Percentiles rank a stretch among this genome's conserved stretches.
Conservation (phyloP, 2,329 filamentous ascomycete genomes). For the Penicillium thymicola region DNA sequence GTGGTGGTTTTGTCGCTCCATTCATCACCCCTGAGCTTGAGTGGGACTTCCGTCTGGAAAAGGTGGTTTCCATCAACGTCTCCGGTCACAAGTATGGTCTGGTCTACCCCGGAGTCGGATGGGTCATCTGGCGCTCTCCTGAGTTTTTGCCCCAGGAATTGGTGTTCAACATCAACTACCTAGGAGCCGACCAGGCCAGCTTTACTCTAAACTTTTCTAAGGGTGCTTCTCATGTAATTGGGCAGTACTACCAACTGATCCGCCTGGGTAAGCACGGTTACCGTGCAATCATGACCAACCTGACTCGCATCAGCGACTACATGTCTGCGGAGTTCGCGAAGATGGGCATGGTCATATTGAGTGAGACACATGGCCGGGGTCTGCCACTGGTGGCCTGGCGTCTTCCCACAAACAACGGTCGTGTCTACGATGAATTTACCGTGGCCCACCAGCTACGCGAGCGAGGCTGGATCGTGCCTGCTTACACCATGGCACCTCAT, state of each 20-base stretch:
- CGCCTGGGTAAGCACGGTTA: slow-evolving; percentile 91
- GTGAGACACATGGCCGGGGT: slow-evolving; percentile 69
- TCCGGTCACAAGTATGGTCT: slow-evolving; percentile 85
- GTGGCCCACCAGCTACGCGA: slow-evolving; percentile 81
- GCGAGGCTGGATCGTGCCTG: slow-evolving; percentile 88
- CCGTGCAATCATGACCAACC: slow-evolving; percentile 87
- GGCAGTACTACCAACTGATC: slow-evolving; percentile 96
- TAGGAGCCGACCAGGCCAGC: slow-evolving; percentile 89
- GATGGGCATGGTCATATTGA: slow-evolving; percentile 85
- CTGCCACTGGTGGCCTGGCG: slow-evolving; percentile 90
- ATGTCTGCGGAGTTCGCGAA: slow-evolving; percentile 68
- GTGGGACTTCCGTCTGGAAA: slow-evolving; percentile 90
- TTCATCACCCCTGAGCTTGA: slow-evolving; percentile 79
- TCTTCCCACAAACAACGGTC: slow-evolving; percentile 56
- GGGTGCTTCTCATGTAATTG: slow-evolving; percentile 89
- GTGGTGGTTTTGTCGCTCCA: slow-evolving; percentile 87
- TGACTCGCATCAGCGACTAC: slow-evolving; percentile 87
- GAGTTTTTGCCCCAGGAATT: slow-evolving; percentile 85
- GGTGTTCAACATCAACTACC: slow-evolving; percentile 99
- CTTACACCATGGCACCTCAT: slow-evolving; percentile 94
- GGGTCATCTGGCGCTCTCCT: slow-evolving; percentile 83
- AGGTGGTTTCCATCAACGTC: slow-evolving; percentile 89
- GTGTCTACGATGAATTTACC: slow-evolving; percentile 70
- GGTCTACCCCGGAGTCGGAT: slow-evolving; percentile 88
- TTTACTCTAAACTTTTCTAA: slow-evolving; percentile 98